Evolutionary conservation across 202 grass and related monocot genomes (phyloP).

Genomic region (Saccharum hybrid): DNA sequence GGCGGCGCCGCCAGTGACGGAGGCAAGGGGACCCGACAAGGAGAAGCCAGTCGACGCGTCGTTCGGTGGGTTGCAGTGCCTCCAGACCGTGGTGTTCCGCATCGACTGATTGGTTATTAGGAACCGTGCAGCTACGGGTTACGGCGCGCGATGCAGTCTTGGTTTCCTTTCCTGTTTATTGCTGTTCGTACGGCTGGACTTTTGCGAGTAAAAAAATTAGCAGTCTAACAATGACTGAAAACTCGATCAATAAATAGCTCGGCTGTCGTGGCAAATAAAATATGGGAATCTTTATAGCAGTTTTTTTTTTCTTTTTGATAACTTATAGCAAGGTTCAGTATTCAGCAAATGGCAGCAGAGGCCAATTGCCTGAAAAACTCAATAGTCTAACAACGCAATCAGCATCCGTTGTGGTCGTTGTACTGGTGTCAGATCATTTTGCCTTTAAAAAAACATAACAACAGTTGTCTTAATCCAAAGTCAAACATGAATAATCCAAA

Average conservation of each 20-base stretch:
- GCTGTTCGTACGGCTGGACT: neutral
- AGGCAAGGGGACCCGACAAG: neutral
- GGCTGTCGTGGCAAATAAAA: neutral
- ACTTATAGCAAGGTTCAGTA: no score
- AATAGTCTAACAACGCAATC: neutral
- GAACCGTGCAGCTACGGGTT: no score
- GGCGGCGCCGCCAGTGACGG: constrained; percentile 14
- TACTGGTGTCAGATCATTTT: neutral
- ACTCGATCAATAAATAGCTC: neutral
- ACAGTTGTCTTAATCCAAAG: constrained; percentile 3
- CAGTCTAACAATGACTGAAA: neutral
- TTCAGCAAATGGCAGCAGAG: constrained; percentile 7
- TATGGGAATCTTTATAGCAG: neutral
- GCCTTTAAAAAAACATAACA: neutral
- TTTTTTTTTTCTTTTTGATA: no score
- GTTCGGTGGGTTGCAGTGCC: constrained; percentile 34
- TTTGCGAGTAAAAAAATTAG: neutral
- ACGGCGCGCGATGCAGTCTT: neutral
- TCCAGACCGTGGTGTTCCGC: constrained; percentile 30
- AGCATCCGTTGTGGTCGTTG: neutral
- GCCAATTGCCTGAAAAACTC: constrained; percentile 30
- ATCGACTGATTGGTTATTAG: neutral
- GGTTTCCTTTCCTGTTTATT: neutral
- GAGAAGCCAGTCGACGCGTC: neutral
- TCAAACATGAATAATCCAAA: constrained; percentile 12